Base-by-base conservation (phyloP, 2,329 filamentous ascomycete genomes). In the Dactylonectria estremocensis region DNA sequence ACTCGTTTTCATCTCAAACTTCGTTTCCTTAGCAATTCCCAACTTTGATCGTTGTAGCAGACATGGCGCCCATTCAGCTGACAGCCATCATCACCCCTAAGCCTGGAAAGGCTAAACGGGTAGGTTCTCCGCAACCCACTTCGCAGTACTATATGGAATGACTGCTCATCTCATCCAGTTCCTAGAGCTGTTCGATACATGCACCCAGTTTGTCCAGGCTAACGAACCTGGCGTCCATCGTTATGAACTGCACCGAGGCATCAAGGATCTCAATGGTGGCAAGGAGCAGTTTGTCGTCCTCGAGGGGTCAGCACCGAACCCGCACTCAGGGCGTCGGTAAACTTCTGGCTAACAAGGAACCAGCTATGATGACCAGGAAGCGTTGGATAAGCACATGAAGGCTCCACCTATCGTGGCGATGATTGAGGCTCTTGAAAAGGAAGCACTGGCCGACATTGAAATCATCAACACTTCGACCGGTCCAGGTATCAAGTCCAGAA, bases 31-130 rank as follows among this genome's bases (percentile, higher is more conserved):
- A 40, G 14, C 40, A 43, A 22, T 13, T n/a, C 3, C 10, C 33
- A 46, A 11, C 40, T 53, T 14, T 46, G 7, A 9, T 4, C 35
- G 24, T 59, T 50, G n/a, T 31, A 13, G n/a, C n/a, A 58, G 69
- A n/a, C 18, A 73, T 72, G 69, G 66, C 69, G 16, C 62, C 64
- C 46, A 68, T 77, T 35, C 68, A 75, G 31, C 68, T 76, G 45
- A 76, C 74, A 31, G 76, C 70, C 20, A 62, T 75, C 67, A 67
- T 78, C 54, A 77, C 72, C n/a, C 72, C 74, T 22, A 76, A 76
- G 58, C 68, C 76, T 13, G 75, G 73, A 46, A 76, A 76, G 61
- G 58, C 60, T n/a, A 48, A 70, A 40, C 65, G 70, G 22, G 72
- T 72, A 66, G 64, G 71, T 59, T 52, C 13, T n/a, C 54, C 57